Evolutionary conservation across 441 rosid genomes (phyloP).

Genomic region (Aleurites moluccanus): DNA sequence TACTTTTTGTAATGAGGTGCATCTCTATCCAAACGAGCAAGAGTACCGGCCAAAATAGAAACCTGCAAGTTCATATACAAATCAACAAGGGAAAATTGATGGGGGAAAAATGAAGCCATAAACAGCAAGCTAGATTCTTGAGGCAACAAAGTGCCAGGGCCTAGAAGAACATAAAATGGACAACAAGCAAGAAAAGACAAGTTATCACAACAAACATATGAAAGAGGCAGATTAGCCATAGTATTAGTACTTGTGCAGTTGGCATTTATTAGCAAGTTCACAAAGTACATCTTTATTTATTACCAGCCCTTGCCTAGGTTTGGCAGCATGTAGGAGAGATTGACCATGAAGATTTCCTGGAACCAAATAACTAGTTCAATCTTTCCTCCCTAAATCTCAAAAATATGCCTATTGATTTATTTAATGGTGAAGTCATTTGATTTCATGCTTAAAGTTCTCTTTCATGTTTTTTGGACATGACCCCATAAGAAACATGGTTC

Average conservation of each 20-base stretch:
- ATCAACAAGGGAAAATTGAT: background rate
- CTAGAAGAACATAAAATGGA: background rate
- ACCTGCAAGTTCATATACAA: constrained; percentile 48
- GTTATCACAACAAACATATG: background rate
- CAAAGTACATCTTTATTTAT: background rate
- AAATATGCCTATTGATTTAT: background rate
- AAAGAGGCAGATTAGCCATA: background rate
- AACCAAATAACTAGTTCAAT: background rate
- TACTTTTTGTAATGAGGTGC: constrained; percentile 95
- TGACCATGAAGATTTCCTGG: background rate
- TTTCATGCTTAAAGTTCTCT: background rate
- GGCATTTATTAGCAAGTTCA: background rate
- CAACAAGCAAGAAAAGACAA: background rate
- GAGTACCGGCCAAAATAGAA: constrained; percentile 95
- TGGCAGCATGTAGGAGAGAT: background rate
- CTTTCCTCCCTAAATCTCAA: background rate
- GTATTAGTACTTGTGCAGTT: background rate
- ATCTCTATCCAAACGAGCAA: constrained; percentile 97
- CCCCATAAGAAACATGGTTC: background rate
- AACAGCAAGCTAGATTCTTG: background rate
- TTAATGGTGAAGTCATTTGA: background rate
- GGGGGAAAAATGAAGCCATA: background rate
- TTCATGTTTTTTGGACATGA: background rate
- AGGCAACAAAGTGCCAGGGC: background rate
- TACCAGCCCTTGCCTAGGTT: background rate